Conservation (phyloP, 176 grass and related monocot species). For the Luzula sylvatica region DNA sequence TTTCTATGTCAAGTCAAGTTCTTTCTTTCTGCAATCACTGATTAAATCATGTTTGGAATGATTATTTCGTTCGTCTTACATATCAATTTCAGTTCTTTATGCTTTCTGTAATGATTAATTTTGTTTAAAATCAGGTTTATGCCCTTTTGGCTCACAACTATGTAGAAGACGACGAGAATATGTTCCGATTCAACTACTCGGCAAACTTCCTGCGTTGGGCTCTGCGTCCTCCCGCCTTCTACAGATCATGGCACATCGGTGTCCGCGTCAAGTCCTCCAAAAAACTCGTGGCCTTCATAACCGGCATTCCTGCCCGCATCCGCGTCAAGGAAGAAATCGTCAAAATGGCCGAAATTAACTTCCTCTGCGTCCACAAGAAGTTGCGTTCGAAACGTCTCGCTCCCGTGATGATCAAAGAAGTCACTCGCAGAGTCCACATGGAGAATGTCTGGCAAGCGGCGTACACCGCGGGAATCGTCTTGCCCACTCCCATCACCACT, state of each 20-base stretch:
- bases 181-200: conserved; percentile 99
- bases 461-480: conserved; percentile 83
- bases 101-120: too few relatives aligned
- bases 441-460: conserved; percentile 99
- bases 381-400: conserved; percentile 98
- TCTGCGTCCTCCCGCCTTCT: conserved; percentile 77
- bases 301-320: conserved; percentile 89
- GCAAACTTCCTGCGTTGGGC: conserved; percentile 88
- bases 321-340: conserved; percentile 57
- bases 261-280: conserved; percentile 77
- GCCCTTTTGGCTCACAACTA: conserved; percentile 81
- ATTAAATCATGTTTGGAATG: too few relatives aligned
- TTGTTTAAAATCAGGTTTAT: too few relatives aligned
- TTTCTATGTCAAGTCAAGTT: not conserved
- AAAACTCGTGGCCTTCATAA: conserved; percentile 95
- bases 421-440: conserved; percentile 79
- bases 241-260: conserved; percentile 95
- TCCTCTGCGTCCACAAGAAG: conserved; percentile 99
- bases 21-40: too few relatives aligned
- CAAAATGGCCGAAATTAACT: conserved; percentile 98
- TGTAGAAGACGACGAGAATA: conserved; percentile 99
- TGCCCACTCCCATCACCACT: conserved; percentile 90
- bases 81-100: too few relatives aligned
- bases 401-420: conserved; percentile 94
- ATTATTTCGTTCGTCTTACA: too few relatives aligned